phyloP scores from a whole-genome alignment of 208 protist species.

The Zelonia costaricensis region DNA sequence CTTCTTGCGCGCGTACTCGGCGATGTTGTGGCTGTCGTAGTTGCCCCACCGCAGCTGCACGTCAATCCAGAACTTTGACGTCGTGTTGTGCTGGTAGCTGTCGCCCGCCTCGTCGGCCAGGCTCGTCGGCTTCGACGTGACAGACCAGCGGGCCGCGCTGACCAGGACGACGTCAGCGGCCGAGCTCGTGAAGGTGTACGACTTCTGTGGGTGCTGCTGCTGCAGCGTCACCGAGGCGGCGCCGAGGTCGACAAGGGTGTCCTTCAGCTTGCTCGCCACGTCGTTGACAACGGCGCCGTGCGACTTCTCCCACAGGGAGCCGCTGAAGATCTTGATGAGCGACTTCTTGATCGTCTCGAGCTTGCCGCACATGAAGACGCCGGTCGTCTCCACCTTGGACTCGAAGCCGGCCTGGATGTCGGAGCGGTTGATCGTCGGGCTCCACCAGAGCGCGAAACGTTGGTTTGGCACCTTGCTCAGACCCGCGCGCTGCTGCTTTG shows the following conservation, averaged over 20 bases:
- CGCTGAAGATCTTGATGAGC: conserved; percentile 99
- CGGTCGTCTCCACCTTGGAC: conserved; percentile 99
- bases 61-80: conserved; percentile 99
- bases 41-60: conserved; percentile 99
- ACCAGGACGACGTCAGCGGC: conserved; percentile 97
- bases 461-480: conserved; percentile 99
- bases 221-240: conserved; percentile 98
- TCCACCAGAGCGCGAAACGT: conserved; percentile 99
- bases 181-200: conserved; percentile 91
- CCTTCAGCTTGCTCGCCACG: conserved; percentile 97
- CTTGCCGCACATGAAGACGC: conserved; percentile 99
- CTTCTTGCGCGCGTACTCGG: conserved; percentile 99
- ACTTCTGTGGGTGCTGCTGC: conserved; percentile 96
- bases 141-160: conserved; percentile 96
- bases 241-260: conserved; percentile 99
- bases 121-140: conserved; percentile 90
- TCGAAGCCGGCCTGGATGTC: conserved; percentile 99
- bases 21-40: conserved; percentile 99
- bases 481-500: conserved; percentile 99
- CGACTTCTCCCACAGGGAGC: conserved; percentile 99
- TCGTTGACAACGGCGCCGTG: conserved; percentile 99
- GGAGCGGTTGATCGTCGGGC: conserved; percentile 99
- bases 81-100: conserved; percentile 69
- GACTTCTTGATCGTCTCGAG: conserved; percentile 99
- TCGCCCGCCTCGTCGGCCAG: conserved; percentile 83